A percentile compares a stretch with the other conserved stretches of the same genome.
Conservation (phyloP, 331 rosid genomes). For the Quercus lobata region DNA sequence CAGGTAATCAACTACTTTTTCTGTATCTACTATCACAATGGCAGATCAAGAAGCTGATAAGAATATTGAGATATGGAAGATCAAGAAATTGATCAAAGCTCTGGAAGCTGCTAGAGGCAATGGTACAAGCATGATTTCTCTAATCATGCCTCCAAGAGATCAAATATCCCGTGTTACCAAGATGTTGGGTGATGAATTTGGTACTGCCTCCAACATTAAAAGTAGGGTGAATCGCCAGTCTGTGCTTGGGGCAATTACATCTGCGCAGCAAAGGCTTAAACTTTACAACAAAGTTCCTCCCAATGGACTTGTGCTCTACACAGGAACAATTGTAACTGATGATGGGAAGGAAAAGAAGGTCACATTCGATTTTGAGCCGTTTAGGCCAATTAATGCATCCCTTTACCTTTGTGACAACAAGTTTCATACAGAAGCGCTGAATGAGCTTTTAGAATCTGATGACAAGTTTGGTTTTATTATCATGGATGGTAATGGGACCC, state of each 20-base stretch:
- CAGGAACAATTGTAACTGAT: constrained; percentile 71
- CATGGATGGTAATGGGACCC: constrained; percentile 82
- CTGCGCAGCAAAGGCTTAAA: constrained; percentile 82
- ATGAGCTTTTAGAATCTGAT: constrained; percentile 69
- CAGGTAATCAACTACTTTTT: neutral
- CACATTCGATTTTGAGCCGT: constrained; percentile 77
- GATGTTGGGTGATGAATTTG: constrained; percentile 85
- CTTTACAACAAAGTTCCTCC: constrained; percentile 79
- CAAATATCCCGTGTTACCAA: constrained; percentile 74
- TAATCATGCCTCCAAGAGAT: constrained; percentile 79
- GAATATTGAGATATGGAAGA: constrained; percentile 82
- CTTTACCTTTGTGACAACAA: constrained; percentile 77
- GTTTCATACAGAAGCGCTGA: constrained; percentile 69
- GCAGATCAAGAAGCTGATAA: constrained; percentile 60
- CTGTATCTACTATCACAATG: neutral
- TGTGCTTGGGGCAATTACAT: constrained; percentile 72
- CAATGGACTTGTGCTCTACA: constrained; percentile 68
- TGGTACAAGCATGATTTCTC: constrained; percentile 86
- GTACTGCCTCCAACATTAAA: constrained; percentile 80
- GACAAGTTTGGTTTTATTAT: constrained; percentile 82
- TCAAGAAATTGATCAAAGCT: constrained; percentile 71
- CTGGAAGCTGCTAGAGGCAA: constrained; percentile 83
- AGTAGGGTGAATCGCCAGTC: constrained; percentile 80
- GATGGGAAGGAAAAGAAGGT: constrained; percentile 82
- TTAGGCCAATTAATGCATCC: constrained; percentile 66